A percentile compares a stretch with the other conserved stretches of the same genome.
These are phyloP conservation scores for Pelargonium fulgidum DNA, from an alignment of 441 rosid species.

Conservation along the genomic window DNA sequence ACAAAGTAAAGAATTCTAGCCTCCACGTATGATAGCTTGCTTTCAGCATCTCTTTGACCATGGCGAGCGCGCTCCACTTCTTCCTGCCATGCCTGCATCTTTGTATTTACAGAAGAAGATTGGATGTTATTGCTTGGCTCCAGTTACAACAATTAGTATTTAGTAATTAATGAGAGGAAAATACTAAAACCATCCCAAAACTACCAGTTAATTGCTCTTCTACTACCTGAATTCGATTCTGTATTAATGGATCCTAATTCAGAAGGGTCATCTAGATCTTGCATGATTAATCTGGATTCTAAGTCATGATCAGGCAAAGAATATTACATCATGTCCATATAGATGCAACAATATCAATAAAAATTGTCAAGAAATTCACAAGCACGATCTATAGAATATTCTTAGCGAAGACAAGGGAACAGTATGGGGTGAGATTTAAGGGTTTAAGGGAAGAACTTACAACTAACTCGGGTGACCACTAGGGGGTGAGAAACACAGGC, in stretches of 20 bases:
- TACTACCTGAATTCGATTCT: background rate
- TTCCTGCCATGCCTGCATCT: slow-evolving; percentile 97
- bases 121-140: background rate
- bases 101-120: slow-evolving; percentile 18
- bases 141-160: background rate
- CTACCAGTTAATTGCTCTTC: background rate
- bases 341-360: background rate
- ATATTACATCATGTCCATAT: background rate
- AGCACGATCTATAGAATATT: background rate
- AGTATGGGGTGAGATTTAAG: no score
- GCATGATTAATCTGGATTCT: background rate
- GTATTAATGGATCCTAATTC: background rate
- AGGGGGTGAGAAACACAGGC: no score
- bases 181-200: background rate
- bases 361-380: background rate
- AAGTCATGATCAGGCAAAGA: background rate
- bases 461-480: no score
- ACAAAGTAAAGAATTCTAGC: slow-evolving; percentile 36
- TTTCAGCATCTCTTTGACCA: slow-evolving; percentile 95
- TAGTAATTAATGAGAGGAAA: background rate
- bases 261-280: background rate
- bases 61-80: slow-evolving; percentile 94
- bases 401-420: background rate
- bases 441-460: no score
- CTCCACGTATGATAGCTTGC: slow-evolving; percentile 83